Percentiles rank a stretch among this genome's conserved stretches.
Conservation (phyloP, 139 green algal genomes). For the Marvania coccoides region DNA sequence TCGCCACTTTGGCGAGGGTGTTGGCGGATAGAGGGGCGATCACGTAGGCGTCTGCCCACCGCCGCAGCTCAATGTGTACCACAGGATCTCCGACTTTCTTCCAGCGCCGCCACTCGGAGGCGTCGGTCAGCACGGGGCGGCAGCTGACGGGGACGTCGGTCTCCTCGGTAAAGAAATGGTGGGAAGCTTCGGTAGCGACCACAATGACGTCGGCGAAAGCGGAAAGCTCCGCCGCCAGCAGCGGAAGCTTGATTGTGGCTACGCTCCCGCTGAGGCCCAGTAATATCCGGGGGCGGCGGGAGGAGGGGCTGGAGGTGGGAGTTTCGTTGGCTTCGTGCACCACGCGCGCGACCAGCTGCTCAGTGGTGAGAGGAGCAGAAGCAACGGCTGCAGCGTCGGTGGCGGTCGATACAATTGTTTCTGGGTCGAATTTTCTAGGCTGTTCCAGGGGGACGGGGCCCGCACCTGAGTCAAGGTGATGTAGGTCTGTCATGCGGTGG, state of each 20-base stretch:
- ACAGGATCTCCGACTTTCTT: slow-evolving; percentile 67
- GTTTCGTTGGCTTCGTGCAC: no score
- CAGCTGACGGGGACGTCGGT: slow-evolving; percentile 9
- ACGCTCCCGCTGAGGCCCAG: slow-evolving; percentile 63
- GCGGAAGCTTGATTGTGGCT: slow-evolving; percentile 58
- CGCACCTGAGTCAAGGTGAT: no score
- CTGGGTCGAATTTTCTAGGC: no score
- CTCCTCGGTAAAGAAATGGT: slow-evolving; percentile 46
- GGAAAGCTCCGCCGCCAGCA: slow-evolving; percentile 34
- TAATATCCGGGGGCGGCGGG: slow-evolving; percentile 36
- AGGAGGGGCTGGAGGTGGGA: neutral
- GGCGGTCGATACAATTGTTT: no score
- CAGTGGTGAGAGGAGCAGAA: no score
- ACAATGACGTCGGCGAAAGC: slow-evolving; percentile 47
- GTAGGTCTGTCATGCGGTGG: neutral
- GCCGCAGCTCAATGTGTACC: slow-evolving; percentile 89
- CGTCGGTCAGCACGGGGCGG: slow-evolving; percentile 37
- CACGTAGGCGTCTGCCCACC: slow-evolving; percentile 86
- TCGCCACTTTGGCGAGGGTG: slow-evolving; percentile 79
- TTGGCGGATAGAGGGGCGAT: slow-evolving; percentile 93
- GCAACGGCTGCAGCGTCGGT: no score
- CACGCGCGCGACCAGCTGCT: no score
- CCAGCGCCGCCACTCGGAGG: slow-evolving; percentile 70
- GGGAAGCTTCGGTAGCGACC: slow-evolving; percentile 38
- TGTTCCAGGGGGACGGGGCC: no score